Conservation (phyloP, 148 eudicot genomes). For the Vaccinium macrocarpon region DNA sequence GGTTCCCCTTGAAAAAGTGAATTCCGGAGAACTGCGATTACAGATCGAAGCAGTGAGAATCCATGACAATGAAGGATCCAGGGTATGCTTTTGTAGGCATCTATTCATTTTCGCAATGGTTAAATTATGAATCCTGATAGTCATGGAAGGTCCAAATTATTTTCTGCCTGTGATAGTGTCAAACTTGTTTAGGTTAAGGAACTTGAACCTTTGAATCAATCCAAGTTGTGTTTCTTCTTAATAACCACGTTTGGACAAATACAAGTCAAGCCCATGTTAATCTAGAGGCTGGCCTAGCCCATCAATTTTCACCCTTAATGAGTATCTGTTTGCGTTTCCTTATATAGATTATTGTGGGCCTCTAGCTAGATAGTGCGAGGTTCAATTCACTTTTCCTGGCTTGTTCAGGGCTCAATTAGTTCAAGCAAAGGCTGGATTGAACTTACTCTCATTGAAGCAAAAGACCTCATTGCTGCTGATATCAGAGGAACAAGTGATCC, state of each 20-base stretch:
- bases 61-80: conserved; percentile 32
- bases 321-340: neutral
- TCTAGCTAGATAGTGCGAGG: neutral
- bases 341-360: neutral
- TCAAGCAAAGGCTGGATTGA: conserved; percentile 63
- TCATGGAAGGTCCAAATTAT: too few relatives aligned
- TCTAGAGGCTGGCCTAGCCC: too few relatives aligned
- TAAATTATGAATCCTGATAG: too few relatives aligned
- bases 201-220: too few relatives aligned
- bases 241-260: too few relatives aligned
- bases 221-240: too few relatives aligned
- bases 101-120: neutral
- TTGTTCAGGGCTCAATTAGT: conserved; percentile 42
- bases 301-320: too few relatives aligned
- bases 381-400: neutral
- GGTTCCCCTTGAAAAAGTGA: conserved; percentile 91
- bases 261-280: too few relatives aligned
- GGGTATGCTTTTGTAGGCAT: conserved; percentile 38
- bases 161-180: too few relatives aligned
- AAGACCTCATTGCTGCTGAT: conserved; percentile 94
- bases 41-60: conserved; percentile 64
- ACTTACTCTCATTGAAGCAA: conserved; percentile 72
- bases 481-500: conserved; percentile 98
- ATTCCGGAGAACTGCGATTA: conserved; percentile 84
- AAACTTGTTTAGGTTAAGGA: too few relatives aligned